phyloP scores from a whole-genome alignment of 2,329 filamentous ascomycete species.

The Aureobasidium sp. region DNA sequence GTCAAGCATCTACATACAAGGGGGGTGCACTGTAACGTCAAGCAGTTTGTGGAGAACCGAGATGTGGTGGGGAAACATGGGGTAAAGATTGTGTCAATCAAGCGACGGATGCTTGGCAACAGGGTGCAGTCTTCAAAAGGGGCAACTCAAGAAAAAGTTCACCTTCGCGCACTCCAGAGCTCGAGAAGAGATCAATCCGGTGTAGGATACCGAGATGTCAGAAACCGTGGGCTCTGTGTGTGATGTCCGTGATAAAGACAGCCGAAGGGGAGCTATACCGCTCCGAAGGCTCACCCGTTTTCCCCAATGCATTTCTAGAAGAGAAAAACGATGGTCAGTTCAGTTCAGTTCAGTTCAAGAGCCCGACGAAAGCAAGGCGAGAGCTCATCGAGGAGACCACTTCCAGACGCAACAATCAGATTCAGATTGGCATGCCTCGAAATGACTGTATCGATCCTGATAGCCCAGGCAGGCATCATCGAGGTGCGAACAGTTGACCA shows the following conservation, averaged over 20 bases:
- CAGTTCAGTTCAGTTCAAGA: no score
- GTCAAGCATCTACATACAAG: neutral
- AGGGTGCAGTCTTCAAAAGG: neutral
- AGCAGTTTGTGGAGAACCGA: neutral
- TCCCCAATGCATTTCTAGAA: no score
- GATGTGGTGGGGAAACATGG: neutral
- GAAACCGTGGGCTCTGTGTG: neutral
- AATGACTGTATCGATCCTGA: no score
- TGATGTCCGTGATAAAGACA: neutral
- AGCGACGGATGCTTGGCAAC: neutral
- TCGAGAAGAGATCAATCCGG: no score
- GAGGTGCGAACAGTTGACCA: neutral
- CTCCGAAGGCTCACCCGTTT: no score
- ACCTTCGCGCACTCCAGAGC: neutral
- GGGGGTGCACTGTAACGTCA: no score
- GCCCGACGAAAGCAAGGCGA: neutral
- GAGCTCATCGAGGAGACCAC: neutral
- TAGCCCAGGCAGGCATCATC: neutral
- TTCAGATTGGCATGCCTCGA: neutral
- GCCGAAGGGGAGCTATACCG: no score
- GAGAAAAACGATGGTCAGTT: no score
- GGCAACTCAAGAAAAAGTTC: no score
- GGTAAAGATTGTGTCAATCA: neutral
- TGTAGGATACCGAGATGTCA: neutral
- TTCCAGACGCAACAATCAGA: neutral